phyloP scores from a whole-genome alignment of 345 rosid species.

The Excoecaria agallocha region DNA sequence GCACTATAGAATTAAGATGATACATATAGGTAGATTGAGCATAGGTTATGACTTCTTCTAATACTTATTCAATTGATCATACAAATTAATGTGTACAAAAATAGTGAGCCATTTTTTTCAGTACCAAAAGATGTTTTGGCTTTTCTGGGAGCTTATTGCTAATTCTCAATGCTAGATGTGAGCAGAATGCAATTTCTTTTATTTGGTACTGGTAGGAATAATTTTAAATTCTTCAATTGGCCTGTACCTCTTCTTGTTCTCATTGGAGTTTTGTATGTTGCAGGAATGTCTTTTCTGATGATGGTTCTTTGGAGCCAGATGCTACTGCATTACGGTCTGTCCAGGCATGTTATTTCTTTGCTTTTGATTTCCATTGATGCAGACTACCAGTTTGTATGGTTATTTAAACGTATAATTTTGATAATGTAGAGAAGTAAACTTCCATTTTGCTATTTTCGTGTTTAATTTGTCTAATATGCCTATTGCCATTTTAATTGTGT shows the following conservation, averaged over 20 bases:
- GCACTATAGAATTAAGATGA: neutral
- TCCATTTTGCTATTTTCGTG: neutral
- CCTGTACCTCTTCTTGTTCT: neutral
- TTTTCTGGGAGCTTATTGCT: neutral
- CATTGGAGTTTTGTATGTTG: slow-evolving; percentile 18
- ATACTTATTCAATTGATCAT: neutral
- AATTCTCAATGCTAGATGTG: neutral
- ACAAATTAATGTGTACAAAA: neutral
- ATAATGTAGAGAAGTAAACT: neutral
- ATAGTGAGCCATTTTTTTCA: neutral
- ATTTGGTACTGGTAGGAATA: neutral
- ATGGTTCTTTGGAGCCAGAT: slow-evolving; percentile 65
- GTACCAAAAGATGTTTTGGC: neutral
- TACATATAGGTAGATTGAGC: neutral
- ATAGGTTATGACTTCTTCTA: neutral
- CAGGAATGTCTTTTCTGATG: slow-evolving; percentile 90
- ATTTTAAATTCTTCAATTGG: neutral
- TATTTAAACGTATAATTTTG: neutral
- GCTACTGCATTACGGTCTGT: slow-evolving; percentile 54
- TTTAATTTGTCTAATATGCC: neutral
- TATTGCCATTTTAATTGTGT: neutral
- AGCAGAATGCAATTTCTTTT: neutral
- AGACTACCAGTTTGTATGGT: neutral
- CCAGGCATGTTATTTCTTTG: slow-evolving; percentile 54
- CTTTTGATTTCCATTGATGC: slow-evolving; percentile 5